Conservation (phyloP, 148 eudicot species). For the Vaccinium macrocarpon region DNA sequence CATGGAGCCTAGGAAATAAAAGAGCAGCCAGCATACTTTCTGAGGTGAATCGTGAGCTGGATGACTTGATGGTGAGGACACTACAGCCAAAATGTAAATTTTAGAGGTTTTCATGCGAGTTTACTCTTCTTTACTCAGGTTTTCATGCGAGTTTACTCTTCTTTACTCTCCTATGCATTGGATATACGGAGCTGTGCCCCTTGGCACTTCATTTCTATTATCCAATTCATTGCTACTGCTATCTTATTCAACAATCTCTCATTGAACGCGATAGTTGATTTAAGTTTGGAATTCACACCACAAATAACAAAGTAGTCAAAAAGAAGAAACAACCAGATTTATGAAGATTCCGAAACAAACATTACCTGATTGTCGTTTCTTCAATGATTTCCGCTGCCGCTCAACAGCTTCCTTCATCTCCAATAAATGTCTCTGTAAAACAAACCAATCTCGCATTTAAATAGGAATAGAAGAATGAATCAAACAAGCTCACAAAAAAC, state of each 20-base stretch:
- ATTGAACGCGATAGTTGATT: neutral
- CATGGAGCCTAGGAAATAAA: neutral
- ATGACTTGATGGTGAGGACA: neutral
- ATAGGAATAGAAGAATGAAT: neutral
- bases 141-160: constrained; percentile 9
- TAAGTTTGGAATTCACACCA: neutral
- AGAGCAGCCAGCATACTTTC: neutral
- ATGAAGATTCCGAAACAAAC: neutral
- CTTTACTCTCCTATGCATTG: neutral
- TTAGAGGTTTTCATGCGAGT: neutral
- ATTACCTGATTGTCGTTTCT: constrained; percentile 85
- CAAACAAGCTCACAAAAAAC: constrained; percentile 8
- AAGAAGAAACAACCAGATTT: neutral
- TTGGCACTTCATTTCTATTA: neutral
- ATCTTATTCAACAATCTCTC: neutral
- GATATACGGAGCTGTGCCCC: neutral
- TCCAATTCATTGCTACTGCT: neutral
- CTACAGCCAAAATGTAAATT: neutral
- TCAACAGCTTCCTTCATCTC: constrained; percentile 89
- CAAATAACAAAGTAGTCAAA: neutral
- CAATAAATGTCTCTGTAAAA: constrained; percentile 64
- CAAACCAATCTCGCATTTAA: neutral
- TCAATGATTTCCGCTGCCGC: constrained; percentile 81
- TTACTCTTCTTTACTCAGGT: constrained; percentile 5
- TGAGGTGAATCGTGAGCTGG: neutral